Base-by-base conservation (phyloP, 2,329 filamentous ascomycete genomes). In the Dryadomyces sulphureus region DNA sequence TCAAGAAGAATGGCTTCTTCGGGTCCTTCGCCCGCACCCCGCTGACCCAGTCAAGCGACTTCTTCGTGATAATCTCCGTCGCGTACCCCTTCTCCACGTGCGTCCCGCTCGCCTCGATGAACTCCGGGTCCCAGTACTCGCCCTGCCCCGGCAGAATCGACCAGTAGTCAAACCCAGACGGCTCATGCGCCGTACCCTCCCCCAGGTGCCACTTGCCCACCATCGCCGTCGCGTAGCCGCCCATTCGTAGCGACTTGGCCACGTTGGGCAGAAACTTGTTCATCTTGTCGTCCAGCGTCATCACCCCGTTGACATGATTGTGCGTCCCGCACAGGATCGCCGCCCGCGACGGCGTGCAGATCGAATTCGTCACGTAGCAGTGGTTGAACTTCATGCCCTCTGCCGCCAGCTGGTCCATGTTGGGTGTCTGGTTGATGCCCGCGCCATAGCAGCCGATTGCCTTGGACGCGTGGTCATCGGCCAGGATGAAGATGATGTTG, bases 141-240 rank as follows among this genome's bases (percentile, higher is more conserved):
- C 71, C 70, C 50, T 73, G 70, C 0, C 69, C 69, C 0, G 69
- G 69, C 0, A 74, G 50, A 5, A 73, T 59, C n/a, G 59, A 62
- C 69, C 69, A 74, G 52, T 70, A 65, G 52, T 72, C 69, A 32
- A 73, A 73, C 0, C 69, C 70, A 0, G 63, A 65, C 0, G 71
- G 70, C 47, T 70, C 61, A 44, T 70, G 65, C 0, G 53, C 56
- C 2, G 51, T 48, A 0, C 67, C 69, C 50, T 74, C 69, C 3
- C 70, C 70, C 14, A 74, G 54, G 51, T 73, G 70, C 69, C 70
- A 73, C 53, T 74, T 74, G 0, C 69, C 70, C 0, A 72, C 56
- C 68, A 73, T 73, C 7, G 65, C 69, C 0, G 69, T 73, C 41
- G 64, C 63, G 48, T 73, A 74, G 0, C 65, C 65, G 22, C 64